Evolutionary conservation across 202 grass and related monocot species (phyloP), one percentile per base, ranked within the genome.

Genomic region (Eragrostis tef): DNA sequence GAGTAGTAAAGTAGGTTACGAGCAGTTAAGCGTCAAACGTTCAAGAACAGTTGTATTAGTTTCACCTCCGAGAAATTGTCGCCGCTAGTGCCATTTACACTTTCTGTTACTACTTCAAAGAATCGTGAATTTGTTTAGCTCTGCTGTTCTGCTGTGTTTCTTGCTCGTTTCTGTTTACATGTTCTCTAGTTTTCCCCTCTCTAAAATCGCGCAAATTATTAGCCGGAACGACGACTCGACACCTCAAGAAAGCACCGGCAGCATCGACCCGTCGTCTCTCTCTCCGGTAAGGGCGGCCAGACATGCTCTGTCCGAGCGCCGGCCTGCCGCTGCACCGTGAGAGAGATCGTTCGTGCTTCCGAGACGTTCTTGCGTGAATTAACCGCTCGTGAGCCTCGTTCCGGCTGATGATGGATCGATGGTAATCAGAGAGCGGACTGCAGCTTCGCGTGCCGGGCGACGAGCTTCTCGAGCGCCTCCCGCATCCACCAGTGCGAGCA

Each of bases 401-500:
- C 21, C 9, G 48, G 13, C 15, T 9, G 39, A 15, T 36, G 27
- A 12, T 27, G 58, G 6, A 14, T 27, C 20, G n/a, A 17, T 6
- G 3, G 1, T 2, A 13, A 19, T 12, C 12, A 36, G 21, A 89
- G 74, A 3, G 88, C 83, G 0, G 83, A 89, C 67, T 73, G 79
- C 67, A 62, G 83, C 74, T 48, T 79, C 43, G 74, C 63, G 70
- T 75, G 75, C 62, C 87, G 85, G 1, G 81, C 54, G 17, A 89
- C 89, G 60, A 97, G 87, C 71, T 24, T 34, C 63, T 94, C 66
- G 2, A 97, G 87, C 42, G 94, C 94, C 42, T 92, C 91, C 15
- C 58, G 77, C 94, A 97, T 97, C 94, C 94, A 97, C 43, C 51
- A 46, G 85, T 94, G 91, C 57, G 90, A 62, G 87, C 94, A 97